Conservation (phyloP, 768 basidiomycete species). For the Mycena kentingensis region DNA sequence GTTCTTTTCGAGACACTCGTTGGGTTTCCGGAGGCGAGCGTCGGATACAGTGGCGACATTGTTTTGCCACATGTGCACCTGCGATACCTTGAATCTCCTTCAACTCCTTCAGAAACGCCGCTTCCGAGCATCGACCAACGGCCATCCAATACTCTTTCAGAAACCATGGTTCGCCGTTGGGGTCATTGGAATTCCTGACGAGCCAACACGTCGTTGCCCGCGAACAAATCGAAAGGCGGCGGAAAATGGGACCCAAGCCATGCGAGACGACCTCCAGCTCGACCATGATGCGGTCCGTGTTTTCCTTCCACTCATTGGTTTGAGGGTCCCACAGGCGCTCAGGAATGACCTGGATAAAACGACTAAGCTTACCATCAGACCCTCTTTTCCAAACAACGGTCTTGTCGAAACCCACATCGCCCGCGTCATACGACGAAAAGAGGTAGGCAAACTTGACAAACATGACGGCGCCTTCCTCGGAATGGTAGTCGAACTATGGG, state of each 20-base stretch:
- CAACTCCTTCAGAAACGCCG: neutral
- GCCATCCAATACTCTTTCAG: neutral
- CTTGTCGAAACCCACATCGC: slow-evolving; percentile 25
- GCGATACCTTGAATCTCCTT: neutral
- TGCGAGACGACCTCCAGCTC: neutral
- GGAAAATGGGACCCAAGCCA: neutral
- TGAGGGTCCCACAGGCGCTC: neutral
- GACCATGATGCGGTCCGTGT: neutral
- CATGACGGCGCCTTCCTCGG: neutral
- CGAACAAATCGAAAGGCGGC: neutral
- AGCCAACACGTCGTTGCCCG: neutral
- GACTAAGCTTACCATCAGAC: neutral
- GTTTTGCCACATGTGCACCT: neutral
- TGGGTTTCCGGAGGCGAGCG: neutral
- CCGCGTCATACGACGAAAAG: slow-evolving; percentile 18
- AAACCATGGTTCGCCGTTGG: neutral
- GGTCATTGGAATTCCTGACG: neutral
- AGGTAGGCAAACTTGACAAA: slow-evolving; percentile 27
- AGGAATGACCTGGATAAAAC: slow-evolving; percentile 3
- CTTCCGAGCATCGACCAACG: neutral
- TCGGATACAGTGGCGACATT: neutral
- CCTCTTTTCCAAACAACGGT: slow-evolving; percentile 24
- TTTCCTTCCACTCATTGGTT: neutral
- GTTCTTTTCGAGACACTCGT: neutral
- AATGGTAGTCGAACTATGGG: slow-evolving; percentile 20